Conservation (phyloP, 2,329 filamentous ascomycete species). For the Aspergillus sp. region DNA sequence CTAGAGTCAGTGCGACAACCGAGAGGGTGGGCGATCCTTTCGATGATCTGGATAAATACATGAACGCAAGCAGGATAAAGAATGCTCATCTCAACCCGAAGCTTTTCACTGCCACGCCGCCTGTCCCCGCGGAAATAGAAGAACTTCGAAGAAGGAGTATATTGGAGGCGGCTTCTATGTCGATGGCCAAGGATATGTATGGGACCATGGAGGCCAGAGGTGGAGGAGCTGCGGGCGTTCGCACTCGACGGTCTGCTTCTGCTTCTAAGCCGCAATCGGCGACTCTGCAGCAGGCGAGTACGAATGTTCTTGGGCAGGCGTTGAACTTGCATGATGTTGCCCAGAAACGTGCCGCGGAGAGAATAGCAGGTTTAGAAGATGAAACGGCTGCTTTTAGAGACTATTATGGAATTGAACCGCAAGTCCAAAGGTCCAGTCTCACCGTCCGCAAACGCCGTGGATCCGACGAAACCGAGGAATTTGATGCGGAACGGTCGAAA, state of each 20-base stretch:
- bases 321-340: slow-evolving; percentile 75
- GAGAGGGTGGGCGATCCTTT: slow-evolving; percentile 61
- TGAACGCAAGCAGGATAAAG: slow-evolving; percentile 61
- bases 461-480: slow-evolving; percentile 63
- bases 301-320: slow-evolving; percentile 22
- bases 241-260: slow-evolving; percentile 33
- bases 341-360: slow-evolving; percentile 80
- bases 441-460: slow-evolving; percentile 62
- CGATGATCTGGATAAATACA: slow-evolving; percentile 41
- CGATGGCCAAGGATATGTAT: slow-evolving; percentile 89
- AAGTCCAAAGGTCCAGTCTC: slow-evolving; percentile 48
- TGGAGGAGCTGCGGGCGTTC: slow-evolving; percentile 34
- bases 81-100: slow-evolving; percentile 70
- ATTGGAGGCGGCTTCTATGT: slow-evolving; percentile 77
- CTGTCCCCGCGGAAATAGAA: slow-evolving; percentile 68
- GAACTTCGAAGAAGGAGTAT: slow-evolving; percentile 72
- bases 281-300: slow-evolving; percentile 23
- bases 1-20: slow-evolving; percentile 55
- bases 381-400: slow-evolving; percentile 68
- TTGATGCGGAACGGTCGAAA: slow-evolving; percentile 68
- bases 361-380: slow-evolving; percentile 75
- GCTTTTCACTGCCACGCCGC: slow-evolving; percentile 77
- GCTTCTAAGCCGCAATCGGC: slow-evolving; percentile 25
- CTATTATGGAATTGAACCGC: slow-evolving; percentile 68
- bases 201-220: slow-evolving; percentile 52